Evolutionary conservation across 331 rosid genomes (phyloP).

Genomic region (Telfairia occidentalis): DNA sequence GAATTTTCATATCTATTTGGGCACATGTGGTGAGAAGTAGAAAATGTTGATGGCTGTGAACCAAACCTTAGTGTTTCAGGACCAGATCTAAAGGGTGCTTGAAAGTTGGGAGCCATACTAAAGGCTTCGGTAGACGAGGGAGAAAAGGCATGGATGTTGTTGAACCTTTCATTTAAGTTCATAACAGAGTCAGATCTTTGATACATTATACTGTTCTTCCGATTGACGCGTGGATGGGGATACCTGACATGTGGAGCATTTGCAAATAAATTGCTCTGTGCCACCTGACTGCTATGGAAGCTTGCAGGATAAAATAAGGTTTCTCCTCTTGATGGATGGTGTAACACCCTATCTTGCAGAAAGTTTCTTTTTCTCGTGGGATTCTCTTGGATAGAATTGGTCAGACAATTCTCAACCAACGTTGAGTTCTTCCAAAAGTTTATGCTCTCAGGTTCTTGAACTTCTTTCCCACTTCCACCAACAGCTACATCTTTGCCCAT

Average conservation of each 20-base stretch:
- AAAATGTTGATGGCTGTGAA: slow-evolving; percentile 29
- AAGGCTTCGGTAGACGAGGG: slow-evolving; percentile 28
- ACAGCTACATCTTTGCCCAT: slow-evolving; percentile 98
- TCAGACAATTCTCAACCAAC: slow-evolving; percentile 30
- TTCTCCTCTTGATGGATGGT: slow-evolving; percentile 26
- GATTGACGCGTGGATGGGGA: slow-evolving; percentile 27
- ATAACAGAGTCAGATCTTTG: slow-evolving; percentile 31
- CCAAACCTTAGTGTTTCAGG: slow-evolving; percentile 36
- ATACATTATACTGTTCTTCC: slow-evolving; percentile 24
- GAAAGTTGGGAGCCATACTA: slow-evolving; percentile 29
- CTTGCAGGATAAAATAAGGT: slow-evolving; percentile 22
- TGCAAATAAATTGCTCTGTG: slow-evolving; percentile 19
- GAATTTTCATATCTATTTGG: slow-evolving; percentile 22
- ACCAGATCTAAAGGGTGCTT: slow-evolving; percentile 37
- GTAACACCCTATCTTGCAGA: slow-evolving; percentile 33
- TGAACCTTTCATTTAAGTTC: slow-evolving; percentile 27
- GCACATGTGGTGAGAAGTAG: slow-evolving; percentile 27
- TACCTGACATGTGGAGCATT: slow-evolving; percentile 26
- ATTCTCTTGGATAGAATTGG: slow-evolving; percentile 27
- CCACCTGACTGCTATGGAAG: slow-evolving; percentile 23
- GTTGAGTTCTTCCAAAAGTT: slow-evolving; percentile 54
- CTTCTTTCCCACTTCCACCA: slow-evolving; percentile 59
- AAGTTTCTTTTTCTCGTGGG: slow-evolving; percentile 31
- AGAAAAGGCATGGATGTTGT: slow-evolving; percentile 29
- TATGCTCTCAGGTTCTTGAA: slow-evolving; percentile 35